Evolutionary conservation across 805 yeast genomes (phyloP), one percentile per base, ranked within the genome.

Genomic region (Lipomyces sp.): DNA sequence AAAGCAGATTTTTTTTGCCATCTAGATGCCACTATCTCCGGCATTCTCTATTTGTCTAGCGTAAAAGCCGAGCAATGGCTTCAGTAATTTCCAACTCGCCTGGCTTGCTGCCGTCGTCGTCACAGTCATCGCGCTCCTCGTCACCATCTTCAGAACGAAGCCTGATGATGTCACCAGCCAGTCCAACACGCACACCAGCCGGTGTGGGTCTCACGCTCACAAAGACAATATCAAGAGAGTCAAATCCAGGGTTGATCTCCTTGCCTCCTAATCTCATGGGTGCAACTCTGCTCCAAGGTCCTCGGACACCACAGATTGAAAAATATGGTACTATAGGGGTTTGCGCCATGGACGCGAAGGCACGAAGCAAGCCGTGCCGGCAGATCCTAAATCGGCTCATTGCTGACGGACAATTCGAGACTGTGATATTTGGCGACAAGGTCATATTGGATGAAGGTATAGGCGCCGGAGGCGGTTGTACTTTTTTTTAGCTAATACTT

Each of bases 301-400:
- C 69, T 13, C 64, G 65, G 18, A 62, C 72, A 5, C 48, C 62
- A 29, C 66, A 66, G 2, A 57, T 71, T 5, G 65, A 64, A 39
- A 75, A 72, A 61, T 86, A 93, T 70, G 98, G 99, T 51, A 93
- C 91, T 71, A 91, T 95, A 72, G 99, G 99, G 62, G 97, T 95
- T 1, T 95, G 99, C 80, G 99, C 99, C 10, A 93, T 95, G 98
- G 99, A 95, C 78, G 88, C 93, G 66, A 95, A 95, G 78, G 99
- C 93, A 1, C 83, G 96, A 75, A 89, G 96, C 55, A 95, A 95
- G 80, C 99, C 99, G 1, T 94, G 98, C 75, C 82, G 98, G 66
- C 90, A 90, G 68, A 95, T 95, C 70, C 81, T 95, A 73, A 92
- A 90, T 77, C 82, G 97, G 62, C 80, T 95, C 75, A 90, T 94